phyloP scores from a whole-genome alignment of 768 basidiomycete genomes.

The Tylopilus subfusipes region DNA sequence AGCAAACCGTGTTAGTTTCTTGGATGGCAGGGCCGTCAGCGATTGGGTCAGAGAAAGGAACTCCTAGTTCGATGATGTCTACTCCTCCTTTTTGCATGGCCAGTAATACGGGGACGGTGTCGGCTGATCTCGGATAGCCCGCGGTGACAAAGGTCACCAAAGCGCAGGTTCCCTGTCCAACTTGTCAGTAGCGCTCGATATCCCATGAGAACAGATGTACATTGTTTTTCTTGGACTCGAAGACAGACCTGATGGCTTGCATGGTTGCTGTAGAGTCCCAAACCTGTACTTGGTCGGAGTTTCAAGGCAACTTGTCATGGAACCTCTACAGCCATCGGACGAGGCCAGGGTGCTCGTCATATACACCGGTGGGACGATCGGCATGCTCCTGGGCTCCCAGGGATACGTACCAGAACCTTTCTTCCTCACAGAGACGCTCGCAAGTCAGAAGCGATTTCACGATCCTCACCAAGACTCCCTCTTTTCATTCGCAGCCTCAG shows the following conservation, averaged over 20 bases:
- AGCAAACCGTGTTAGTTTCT: constrained; percentile 75
- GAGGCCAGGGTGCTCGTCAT: constrained; percentile 84
- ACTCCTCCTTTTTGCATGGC: constrained; percentile 92
- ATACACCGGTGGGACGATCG: constrained; percentile 89
- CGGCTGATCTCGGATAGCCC: constrained; percentile 75
- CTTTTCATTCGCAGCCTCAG: constrained; percentile 75
- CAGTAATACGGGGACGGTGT: constrained; percentile 84
- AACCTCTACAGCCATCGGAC: constrained; percentile 47
- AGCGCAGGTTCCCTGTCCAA: constrained; percentile 42
- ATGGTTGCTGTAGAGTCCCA: constrained; percentile 4
- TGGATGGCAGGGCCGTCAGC: constrained; percentile 96
- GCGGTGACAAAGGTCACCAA: constrained; percentile 92
- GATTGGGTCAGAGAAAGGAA: constrained; percentile 80
- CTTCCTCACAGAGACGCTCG: constrained; percentile 80
- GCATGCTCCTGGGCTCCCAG: constrained; percentile 74
- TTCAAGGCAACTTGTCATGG: constrained; percentile 37
- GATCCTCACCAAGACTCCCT: constrained; percentile 86
- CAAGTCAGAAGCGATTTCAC: constrained; percentile 84
- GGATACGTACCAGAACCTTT: constrained; percentile 85
- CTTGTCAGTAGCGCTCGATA: constrained; percentile 2
- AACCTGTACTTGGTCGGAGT: neutral
- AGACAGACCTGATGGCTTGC: constrained; percentile 30
- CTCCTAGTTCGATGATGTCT: constrained; percentile 92
- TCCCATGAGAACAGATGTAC: constrained; percentile 1
- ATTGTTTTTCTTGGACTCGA: constrained; percentile 23